Conservation (phyloP, 768 basidiomycete species). For the Xerocomus spinulosus region DNA sequence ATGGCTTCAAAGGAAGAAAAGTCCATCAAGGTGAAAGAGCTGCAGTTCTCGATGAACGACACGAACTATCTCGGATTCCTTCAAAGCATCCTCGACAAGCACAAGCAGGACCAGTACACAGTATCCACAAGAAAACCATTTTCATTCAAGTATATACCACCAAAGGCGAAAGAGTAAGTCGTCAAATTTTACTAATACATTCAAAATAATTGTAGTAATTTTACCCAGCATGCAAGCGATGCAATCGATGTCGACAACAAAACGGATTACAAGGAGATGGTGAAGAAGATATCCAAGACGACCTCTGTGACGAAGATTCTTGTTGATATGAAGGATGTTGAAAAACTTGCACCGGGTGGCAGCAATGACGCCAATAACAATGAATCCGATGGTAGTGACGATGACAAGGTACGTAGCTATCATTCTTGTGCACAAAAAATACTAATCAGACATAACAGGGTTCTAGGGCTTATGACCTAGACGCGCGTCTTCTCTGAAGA, state of each 20-base stretch:
- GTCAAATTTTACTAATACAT: too few species aligned
- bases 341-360: too few species aligned
- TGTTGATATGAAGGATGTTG: conserved; percentile 2
- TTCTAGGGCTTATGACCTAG: too few species aligned
- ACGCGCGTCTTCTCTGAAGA: too few species aligned
- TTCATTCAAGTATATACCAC: too few species aligned
- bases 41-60: neutral
- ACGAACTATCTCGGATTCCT: conserved; percentile 7
- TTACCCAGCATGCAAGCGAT: neutral
- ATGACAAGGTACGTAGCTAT: neutral
- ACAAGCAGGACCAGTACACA: conserved; percentile 3
- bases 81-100: conserved; percentile 7
- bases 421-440: too few species aligned
- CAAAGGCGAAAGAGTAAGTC: too few species aligned
- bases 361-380: neutral
- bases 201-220: neutral
- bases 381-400: neutral
- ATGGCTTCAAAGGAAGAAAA: too few species aligned
- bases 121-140: conserved; percentile 25
- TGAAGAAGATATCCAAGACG: conserved; percentile 8
- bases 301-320: neutral
- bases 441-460: too few species aligned
- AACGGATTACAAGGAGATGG: conserved; percentile 13
- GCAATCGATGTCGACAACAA: conserved; percentile 11
- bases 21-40: too few species aligned